These are phyloP conservation scores for Didymellaceae sp. DNA, from an alignment of 2,329 filamentous ascomycete species.

Conservation along the genomic window DNA sequence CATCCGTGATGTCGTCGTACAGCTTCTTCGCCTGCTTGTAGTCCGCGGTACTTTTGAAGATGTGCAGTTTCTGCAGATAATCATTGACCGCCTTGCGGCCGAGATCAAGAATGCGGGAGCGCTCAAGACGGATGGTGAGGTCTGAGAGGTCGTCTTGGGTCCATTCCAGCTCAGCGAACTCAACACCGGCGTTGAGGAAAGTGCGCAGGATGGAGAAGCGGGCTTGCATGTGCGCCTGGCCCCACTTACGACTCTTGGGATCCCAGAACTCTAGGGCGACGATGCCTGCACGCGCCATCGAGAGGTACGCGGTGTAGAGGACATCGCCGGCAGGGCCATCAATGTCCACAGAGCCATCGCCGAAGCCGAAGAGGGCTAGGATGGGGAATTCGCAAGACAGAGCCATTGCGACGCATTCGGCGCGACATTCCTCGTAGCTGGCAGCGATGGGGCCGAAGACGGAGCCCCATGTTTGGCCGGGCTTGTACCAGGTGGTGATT, in stretches of 20 bases:
- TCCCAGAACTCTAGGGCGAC: slow-evolving; percentile 94
- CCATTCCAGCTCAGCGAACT: slow-evolving; percentile 84
- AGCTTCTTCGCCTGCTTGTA: slow-evolving; percentile 76
- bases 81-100: slow-evolving; percentile 83
- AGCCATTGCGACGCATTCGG: slow-evolving; percentile 92
- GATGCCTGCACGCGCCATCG: slow-evolving; percentile 93
- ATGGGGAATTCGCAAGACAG: slow-evolving; percentile 88
- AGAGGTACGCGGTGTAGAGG: slow-evolving; percentile 85
- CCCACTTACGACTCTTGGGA: slow-evolving; percentile 88
- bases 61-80: slow-evolving; percentile 88
- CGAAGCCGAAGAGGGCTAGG: slow-evolving; percentile 89
- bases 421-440: slow-evolving; percentile 92
- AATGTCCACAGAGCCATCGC: slow-evolving; percentile 76
- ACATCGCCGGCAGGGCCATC: slow-evolving; percentile 81
- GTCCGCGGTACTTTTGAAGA: slow-evolving; percentile 92
- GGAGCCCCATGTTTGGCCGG: slow-evolving; percentile 91
- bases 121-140: slow-evolving; percentile 81
- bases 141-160: slow-evolving; percentile 78
- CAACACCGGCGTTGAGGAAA: slow-evolving; percentile 83
- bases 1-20: slow-evolving; percentile 83
- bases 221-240: slow-evolving; percentile 85
- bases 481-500: slow-evolving; percentile 88
- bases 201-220: slow-evolving; percentile 86
- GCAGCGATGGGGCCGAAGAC: slow-evolving; percentile 89
- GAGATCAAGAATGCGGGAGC: slow-evolving; percentile 82